phyloP scores from a whole-genome alignment of 108 stramenopile species.

The Ochromonas danica region DNA sequence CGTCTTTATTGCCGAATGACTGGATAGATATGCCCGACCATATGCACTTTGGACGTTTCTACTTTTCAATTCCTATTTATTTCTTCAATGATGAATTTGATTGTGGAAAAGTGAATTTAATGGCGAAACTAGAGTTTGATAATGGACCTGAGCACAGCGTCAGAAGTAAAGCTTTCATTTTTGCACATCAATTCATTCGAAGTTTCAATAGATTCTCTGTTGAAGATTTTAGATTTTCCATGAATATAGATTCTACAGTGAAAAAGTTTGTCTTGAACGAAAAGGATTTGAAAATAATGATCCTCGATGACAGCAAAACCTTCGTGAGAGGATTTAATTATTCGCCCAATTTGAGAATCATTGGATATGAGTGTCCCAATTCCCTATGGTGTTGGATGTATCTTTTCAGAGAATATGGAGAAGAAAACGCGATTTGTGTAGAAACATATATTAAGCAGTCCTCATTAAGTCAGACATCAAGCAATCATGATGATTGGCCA shows the following conservation, averaged over 20 bases:
- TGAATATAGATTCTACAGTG: slow-evolving; percentile 17
- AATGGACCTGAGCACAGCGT: slow-evolving; percentile 13
- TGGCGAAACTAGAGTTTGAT: slow-evolving; percentile 6
- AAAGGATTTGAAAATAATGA: slow-evolving; percentile 17
- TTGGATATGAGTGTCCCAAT: slow-evolving; percentile 15
- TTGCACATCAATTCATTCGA: slow-evolving; percentile 16
- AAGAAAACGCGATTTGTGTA: slow-evolving; percentile 16
- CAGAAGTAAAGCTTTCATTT: slow-evolving; percentile 10
- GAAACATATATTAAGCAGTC: slow-evolving; percentile 17
- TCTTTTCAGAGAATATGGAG: slow-evolving; percentile 16
- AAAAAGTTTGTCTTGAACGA: slow-evolving; percentile 17
- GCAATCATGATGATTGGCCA: slow-evolving; percentile 15
- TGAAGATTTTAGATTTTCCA: slow-evolving; percentile 17
- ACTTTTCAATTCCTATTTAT: slow-evolving; percentile 17
- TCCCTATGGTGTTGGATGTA: slow-evolving; percentile 15
- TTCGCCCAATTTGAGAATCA: slow-evolving; percentile 15
- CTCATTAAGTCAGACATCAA: slow-evolving; percentile 16
- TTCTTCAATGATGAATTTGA: slow-evolving; percentile 17
- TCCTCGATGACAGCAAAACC: slow-evolving; percentile 14
- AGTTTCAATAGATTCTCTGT: slow-evolving; percentile 17
- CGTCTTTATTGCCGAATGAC: slow-evolving; percentile 15
- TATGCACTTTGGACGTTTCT: slow-evolving; percentile 15
- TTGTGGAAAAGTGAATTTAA: slow-evolving; percentile 17
- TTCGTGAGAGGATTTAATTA: slow-evolving; percentile 17
- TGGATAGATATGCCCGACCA: slow-evolving; percentile 14